A percentile compares a stretch with the other conserved stretches of the same genome.
These are phyloP conservation scores for Moringa oleifera DNA, from an alignment of 345 rosid species.

Conservation along the genomic window DNA sequence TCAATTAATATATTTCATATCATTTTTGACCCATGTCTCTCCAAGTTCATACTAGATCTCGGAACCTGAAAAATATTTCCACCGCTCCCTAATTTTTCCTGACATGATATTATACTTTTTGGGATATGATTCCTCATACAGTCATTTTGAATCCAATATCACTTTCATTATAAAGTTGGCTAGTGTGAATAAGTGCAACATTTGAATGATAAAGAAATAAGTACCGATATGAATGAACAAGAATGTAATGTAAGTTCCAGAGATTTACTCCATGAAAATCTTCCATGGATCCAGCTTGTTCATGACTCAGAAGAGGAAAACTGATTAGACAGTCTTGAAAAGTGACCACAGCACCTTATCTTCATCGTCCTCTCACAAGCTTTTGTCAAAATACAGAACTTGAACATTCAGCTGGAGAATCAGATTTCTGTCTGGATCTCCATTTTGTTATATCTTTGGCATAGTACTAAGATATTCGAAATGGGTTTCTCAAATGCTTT, in stretches of 20 bases:
- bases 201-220: no score
- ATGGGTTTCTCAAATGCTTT: no score
- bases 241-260: no score
- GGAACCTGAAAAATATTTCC: background rate
- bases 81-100: background rate
- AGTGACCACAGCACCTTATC: slow-evolving; percentile 20
- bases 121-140: background rate
- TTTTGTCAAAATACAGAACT: slow-evolving; percentile 19
- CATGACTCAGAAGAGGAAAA: background rate
- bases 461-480: no score
- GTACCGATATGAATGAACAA: no score
- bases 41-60: background rate
- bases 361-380: slow-evolving; percentile 7
- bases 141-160: no score
- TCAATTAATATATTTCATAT: no score
- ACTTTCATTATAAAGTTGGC: no score
- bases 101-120: background rate
- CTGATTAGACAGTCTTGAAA: slow-evolving; percentile 16
- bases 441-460: no score
- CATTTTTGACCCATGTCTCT: no score
- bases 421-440: no score
- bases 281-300: slow-evolving; percentile 4
- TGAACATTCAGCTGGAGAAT: no score
- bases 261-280: background rate
- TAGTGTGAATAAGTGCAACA: background rate